phyloP scores from a whole-genome alignment of 495 filamentous ascomycete genomes.

The Hypoxylon cercidicola region DNA sequence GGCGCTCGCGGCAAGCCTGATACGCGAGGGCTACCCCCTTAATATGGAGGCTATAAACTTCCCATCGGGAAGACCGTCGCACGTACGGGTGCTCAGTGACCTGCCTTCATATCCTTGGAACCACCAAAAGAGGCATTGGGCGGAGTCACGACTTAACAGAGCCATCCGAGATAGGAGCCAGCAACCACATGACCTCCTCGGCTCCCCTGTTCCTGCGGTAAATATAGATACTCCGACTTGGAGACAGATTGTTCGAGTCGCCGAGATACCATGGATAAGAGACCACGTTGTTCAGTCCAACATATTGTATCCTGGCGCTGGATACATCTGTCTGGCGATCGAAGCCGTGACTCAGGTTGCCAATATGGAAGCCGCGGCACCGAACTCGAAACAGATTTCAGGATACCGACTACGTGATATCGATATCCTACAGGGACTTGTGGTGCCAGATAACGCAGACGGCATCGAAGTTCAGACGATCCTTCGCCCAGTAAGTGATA shows the following conservation, averaged over 20 bases:
- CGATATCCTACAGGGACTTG: conserved; percentile 42
- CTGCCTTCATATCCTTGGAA: conserved; percentile 54
- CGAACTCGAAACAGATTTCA: conserved; percentile 2
- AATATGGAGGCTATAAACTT: conserved; percentile 13
- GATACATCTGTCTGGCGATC: conserved; percentile 59
- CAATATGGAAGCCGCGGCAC: neutral
- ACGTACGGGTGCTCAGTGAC: conserved; percentile 3
- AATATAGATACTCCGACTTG: neutral
- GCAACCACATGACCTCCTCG: conserved; percentile 55
- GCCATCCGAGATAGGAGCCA: conserved; percentile 27
- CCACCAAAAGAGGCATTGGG: conserved; percentile 51
- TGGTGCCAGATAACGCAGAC: conserved; percentile 37
- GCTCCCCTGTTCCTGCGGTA: conserved; percentile 33
- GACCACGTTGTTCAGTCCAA: conserved; percentile 31
- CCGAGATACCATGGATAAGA: conserved; percentile 55
- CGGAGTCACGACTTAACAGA: conserved; percentile 49
- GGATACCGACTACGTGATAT: conserved; percentile 34
- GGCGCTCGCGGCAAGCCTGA: conserved; percentile 17
- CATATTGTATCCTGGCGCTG: conserved; percentile 62
- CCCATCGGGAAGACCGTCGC: conserved; percentile 38
- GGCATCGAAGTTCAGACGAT: conserved; percentile 50
- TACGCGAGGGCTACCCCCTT: conserved; percentile 9
- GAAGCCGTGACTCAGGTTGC: conserved; percentile 58
- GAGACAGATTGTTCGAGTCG: conserved; percentile 20
- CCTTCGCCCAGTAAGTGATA: conserved; percentile 35